phyloP scores from a whole-genome alignment of 2,329 filamentous ascomycete species.

The Corynespora cassiicola region DNA sequence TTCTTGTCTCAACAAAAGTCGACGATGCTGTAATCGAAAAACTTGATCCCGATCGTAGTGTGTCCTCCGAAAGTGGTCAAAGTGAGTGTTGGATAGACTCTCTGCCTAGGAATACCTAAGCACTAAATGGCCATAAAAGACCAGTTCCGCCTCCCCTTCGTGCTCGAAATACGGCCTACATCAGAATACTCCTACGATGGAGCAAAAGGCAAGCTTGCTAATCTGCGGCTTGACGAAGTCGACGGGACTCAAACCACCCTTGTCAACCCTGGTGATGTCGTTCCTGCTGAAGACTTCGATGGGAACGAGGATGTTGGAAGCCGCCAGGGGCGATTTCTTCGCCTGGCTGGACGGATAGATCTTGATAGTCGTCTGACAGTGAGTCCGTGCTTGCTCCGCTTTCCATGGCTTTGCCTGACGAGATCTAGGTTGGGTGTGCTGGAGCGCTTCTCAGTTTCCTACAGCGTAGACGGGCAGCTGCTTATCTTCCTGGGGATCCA shows the following conservation, averaged over 20 bases:
- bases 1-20: slow-evolving; percentile 64
- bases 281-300: slow-evolving; percentile 42
- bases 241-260: slow-evolving; percentile 60
- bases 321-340: slow-evolving; percentile 69
- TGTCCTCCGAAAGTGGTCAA: slow-evolving; percentile 35
- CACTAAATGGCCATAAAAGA: no score
- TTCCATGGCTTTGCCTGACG: slow-evolving; percentile 11
- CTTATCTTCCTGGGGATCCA: slow-evolving; percentile 67
- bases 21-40: slow-evolving; percentile 56
- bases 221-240: slow-evolving; percentile 60
- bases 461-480: slow-evolving; percentile 69
- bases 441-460: slow-evolving; percentile 86
- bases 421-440: slow-evolving; percentile 74
- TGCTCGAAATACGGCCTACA: slow-evolving; percentile 72
- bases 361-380: slow-evolving; percentile 76
- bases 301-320: slow-evolving; percentile 57
- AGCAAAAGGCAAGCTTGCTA: slow-evolving; percentile 70
- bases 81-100: no score
- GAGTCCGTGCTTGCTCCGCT: slow-evolving; percentile 6
- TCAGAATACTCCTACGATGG: slow-evolving; percentile 74
- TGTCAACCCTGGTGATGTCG: slow-evolving; percentile 64
- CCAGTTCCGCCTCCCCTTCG: slow-evolving; percentile 62
- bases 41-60: slow-evolving; percentile 52
- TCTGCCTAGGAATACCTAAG: no score
- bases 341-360: slow-evolving; percentile 74